A percentile compares a stretch with the other conserved stretches of the same genome.
These are phyloP conservation scores for Castanea mollissima DNA, from an alignment of 306 rosid species.

Conservation along the genomic window DNA sequence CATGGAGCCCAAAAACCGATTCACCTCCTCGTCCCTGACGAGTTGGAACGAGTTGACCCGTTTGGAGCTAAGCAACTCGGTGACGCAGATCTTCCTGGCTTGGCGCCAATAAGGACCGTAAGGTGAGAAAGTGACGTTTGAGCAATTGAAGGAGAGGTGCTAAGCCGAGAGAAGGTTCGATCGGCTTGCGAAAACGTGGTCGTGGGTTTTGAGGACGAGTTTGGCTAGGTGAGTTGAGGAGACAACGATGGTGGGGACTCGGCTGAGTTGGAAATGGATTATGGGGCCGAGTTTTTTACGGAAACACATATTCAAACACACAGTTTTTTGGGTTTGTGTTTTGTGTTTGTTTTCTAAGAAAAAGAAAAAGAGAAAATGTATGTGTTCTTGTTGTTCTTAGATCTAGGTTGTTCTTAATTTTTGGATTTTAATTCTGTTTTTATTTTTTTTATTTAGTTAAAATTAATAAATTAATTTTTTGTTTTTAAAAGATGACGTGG, in stretches of 20 bases:
- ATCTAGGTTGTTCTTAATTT: too few relatives aligned
- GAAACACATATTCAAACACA: too few relatives aligned
- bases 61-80: conserved; percentile 36
- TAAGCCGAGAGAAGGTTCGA: conserved; percentile 34
- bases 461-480: too few relatives aligned
- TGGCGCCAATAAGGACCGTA: conserved; percentile 46
- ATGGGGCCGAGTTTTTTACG: conserved; percentile 33
- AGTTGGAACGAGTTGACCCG: conserved; percentile 28
- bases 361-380: too few relatives aligned
- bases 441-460: too few relatives aligned
- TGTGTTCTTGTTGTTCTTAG: too few relatives aligned
- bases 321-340: too few relatives aligned
- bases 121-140: conserved; percentile 44
- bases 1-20: conserved; percentile 18
- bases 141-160: conserved; percentile 44
- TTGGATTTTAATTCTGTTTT: too few relatives aligned
- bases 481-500: too few relatives aligned
- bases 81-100: conserved; percentile 32
- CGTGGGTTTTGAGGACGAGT: conserved; percentile 37
- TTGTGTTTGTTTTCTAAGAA: too few relatives aligned
- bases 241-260: conserved; percentile 29
- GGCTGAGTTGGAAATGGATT: conserved; percentile 35
- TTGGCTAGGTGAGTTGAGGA: conserved; percentile 33
- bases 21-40: conserved; percentile 28
- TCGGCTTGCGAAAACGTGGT: conserved; percentile 31